Evolutionary conservation across 768 basidiomycete species (phyloP).

Genomic region (Lyophyllum semitale): DNA sequence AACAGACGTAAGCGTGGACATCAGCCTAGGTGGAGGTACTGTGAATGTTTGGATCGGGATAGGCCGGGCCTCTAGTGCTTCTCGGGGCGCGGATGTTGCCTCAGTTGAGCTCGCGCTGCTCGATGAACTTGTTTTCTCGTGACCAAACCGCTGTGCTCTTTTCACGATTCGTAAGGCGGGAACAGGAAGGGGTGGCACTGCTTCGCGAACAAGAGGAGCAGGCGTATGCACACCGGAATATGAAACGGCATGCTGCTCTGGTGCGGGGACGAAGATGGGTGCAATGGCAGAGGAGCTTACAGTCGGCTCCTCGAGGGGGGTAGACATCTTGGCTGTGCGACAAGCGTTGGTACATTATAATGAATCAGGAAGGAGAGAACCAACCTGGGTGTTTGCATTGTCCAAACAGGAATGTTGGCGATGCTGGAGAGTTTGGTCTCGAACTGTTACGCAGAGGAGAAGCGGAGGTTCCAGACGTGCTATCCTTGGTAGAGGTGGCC

Average conservation of each 20-base stretch:
- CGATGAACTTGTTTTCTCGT: slow-evolving; percentile 19
- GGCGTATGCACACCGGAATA: slow-evolving; percentile 4
- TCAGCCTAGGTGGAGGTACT: background rate
- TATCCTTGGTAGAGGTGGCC: background rate
- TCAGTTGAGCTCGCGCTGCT: slow-evolving; percentile 12
- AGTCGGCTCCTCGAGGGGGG: background rate
- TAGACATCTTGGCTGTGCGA: background rate
- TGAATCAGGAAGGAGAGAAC: background rate
- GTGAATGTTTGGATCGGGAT: background rate
- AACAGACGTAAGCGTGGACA: background rate
- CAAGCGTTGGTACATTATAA: background rate
- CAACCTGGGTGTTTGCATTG: background rate
- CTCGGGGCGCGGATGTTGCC: background rate
- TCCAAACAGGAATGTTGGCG: background rate
- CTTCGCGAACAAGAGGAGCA: slow-evolving; percentile 11
- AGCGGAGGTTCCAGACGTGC: background rate
- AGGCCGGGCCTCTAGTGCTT: background rate
- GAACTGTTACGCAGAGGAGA: background rate
- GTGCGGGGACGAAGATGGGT: slow-evolving; percentile 15
- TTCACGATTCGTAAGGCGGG: slow-evolving; percentile 54
- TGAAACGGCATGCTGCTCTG: slow-evolving; percentile 4
- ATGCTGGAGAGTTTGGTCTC: background rate
- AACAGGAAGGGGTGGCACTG: slow-evolving; percentile 36
- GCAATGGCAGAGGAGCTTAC: background rate
- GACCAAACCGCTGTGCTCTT: slow-evolving; percentile 25